Percentiles rank a stretch among this genome's conserved stretches.
Evolutionary conservation across 2,329 filamentous ascomycete species (phyloP).

Genomic region (Beauveria pseudobassiana): DNA sequence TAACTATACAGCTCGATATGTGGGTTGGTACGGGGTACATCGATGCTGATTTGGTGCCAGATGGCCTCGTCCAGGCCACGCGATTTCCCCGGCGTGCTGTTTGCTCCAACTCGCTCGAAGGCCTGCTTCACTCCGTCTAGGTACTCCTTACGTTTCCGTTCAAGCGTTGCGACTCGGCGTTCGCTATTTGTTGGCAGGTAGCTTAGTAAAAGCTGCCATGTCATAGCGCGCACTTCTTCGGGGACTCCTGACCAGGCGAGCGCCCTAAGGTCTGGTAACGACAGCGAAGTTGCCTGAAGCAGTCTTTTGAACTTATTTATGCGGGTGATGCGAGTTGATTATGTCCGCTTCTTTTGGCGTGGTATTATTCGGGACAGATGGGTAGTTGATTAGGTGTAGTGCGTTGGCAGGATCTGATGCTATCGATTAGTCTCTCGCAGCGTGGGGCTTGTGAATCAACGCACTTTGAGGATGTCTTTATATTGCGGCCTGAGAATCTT

Average conservation of each 20-base stretch:
- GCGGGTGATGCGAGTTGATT: constrained; percentile 77
- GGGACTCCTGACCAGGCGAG: constrained; percentile 93
- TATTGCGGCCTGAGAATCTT: constrained; percentile 97
- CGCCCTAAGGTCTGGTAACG: constrained; percentile 72
- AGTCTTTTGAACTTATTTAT: constrained; percentile 99
- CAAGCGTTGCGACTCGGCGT: constrained; percentile 77
- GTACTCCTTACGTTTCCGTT: constrained; percentile 94
- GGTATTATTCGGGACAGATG: constrained; percentile 64
- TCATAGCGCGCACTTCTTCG: constrained; percentile 93
- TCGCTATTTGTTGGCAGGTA: constrained; percentile 97
- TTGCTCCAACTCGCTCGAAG: constrained; percentile 57
- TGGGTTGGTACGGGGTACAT: constrained; percentile 91
- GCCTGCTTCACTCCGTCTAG: constrained; percentile 77
- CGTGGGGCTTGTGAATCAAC: background rate
- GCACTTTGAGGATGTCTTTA: constrained; percentile 79
- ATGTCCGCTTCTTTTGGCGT: constrained; percentile 77
- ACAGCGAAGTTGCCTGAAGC: constrained; percentile 84
- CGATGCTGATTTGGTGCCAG: constrained; percentile 99
- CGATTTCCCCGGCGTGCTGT: constrained; percentile 34
- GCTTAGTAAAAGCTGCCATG: constrained; percentile 93
- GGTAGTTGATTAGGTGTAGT: constrained; percentile 86
- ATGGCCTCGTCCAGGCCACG: constrained; percentile 88
- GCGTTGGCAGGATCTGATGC: constrained; percentile 77
- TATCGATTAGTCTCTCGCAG: constrained; percentile 13
- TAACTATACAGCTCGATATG: constrained; percentile 93